A percentile compares a stretch with the other conserved stretches of the same genome.
Conservation (phyloP, 805 yeast species). For the Saturnispora mendoncae region DNA sequence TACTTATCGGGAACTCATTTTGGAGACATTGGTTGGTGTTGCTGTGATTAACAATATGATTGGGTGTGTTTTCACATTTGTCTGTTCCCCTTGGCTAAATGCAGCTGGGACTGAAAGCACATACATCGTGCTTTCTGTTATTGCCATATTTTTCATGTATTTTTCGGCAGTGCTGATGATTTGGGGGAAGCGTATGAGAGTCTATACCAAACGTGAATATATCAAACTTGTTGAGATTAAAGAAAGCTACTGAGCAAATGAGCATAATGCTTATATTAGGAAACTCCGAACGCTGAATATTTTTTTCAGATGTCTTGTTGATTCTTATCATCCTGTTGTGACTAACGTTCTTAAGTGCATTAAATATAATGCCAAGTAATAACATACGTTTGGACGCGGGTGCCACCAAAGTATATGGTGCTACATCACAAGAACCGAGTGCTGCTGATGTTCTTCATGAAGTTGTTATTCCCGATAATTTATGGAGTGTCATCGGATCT, state of each 20-base stretch:
- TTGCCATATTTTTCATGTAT: conserved; percentile 47
- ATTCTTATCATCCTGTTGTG: not conserved
- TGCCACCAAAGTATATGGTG: conserved; percentile 3
- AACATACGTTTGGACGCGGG: not conserved
- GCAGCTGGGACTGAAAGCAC: conserved; percentile 50
- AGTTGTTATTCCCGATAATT: conserved; percentile 17
- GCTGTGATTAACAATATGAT: conserved; percentile 52
- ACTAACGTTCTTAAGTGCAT: not conserved
- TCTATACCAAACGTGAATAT: conserved; percentile 42
- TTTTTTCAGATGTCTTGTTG: not conserved
- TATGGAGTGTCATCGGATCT: conserved; percentile 23
- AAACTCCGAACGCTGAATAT: not conserved
- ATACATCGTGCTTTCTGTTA: conserved; percentile 51
- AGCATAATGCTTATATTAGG: not conserved
- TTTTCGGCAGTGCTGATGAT: conserved; percentile 45
- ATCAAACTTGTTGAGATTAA: not conserved
- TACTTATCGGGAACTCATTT: conserved; percentile 54
- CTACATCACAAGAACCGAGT: conserved; percentile 10
- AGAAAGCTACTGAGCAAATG: conserved; percentile 4
- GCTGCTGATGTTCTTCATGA: conserved; percentile 15
- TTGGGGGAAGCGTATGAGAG: conserved; percentile 53
- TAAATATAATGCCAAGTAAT: not conserved
- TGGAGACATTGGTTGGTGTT: conserved; percentile 61
- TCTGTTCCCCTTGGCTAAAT: conserved; percentile 55
- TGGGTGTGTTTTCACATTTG: conserved; percentile 59